phyloP scores from a whole-genome alignment of 2,329 filamentous ascomycete genomes.

The Fusarium brachygibbosum region DNA sequence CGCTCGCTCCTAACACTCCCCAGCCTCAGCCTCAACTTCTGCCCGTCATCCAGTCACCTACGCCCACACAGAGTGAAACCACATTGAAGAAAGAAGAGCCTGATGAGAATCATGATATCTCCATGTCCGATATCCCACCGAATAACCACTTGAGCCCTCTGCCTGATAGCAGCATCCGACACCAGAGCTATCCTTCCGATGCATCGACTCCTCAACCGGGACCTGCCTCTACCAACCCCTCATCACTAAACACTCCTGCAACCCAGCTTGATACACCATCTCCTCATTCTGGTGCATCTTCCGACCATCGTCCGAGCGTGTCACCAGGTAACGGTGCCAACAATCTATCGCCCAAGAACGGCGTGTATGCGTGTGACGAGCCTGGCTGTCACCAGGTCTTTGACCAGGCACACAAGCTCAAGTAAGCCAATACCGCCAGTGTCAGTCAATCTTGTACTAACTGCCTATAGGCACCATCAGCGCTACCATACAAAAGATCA shows the following conservation, averaged over 20 bases:
- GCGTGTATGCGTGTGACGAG: constrained; percentile 54
- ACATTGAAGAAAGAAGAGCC: constrained; percentile 40
- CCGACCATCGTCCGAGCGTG: constrained; percentile 55
- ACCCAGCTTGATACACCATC: constrained; percentile 61
- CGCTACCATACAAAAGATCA: constrained; percentile 72
- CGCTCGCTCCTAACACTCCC: constrained; percentile 41
- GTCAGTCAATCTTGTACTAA: constrained; percentile 1
- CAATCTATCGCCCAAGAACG: constrained; percentile 50
- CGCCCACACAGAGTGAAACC: constrained; percentile 44
- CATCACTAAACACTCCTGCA: constrained; percentile 62
- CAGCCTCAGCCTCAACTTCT: constrained; percentile 38
- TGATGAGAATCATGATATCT: constrained; percentile 40
- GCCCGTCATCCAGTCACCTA: constrained; percentile 49
- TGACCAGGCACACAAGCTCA: constrained; percentile 71
- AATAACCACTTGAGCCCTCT: constrained; percentile 46
- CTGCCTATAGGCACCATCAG: constrained; percentile 65
- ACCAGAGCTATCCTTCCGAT: constrained; percentile 56
- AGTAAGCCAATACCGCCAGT: constrained; percentile 56
- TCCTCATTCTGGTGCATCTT: constrained; percentile 54
- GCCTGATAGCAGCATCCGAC: constrained; percentile 46
- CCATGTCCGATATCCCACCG: constrained; percentile 47
- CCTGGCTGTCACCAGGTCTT: constrained; percentile 60
- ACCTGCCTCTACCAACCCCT: constrained; percentile 57
- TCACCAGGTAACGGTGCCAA: constrained; percentile 52
- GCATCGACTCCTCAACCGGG: constrained; percentile 59